These are phyloP conservation scores for Leishmania tarentolae DNA, from an alignment of 208 protist species.

Conservation along the genomic window DNA sequence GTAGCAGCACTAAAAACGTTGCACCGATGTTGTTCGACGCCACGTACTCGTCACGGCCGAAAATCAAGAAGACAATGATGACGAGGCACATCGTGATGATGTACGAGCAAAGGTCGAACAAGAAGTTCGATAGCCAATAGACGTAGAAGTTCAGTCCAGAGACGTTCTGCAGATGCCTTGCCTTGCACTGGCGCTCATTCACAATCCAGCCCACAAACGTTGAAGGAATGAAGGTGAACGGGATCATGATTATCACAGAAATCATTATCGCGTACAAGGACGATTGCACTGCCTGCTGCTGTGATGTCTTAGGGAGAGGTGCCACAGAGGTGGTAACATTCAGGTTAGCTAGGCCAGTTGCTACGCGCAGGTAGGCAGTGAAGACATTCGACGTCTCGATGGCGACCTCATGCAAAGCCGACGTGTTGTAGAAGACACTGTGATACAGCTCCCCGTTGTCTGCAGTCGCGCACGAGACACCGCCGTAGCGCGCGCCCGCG, in stretches of 20 bases:
- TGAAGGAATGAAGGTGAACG: conserved; percentile 61
- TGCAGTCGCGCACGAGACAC: not conserved
- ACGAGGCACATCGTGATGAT: conserved; percentile 35
- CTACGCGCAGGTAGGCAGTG: conserved; percentile 24
- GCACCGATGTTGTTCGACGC: conserved; percentile 20
- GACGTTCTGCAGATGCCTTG: conserved; percentile 70
- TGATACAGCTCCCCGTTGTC: not conserved
- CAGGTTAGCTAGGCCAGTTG: not conserved
- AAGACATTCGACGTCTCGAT: conserved; percentile 45
- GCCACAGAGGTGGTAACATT: not conserved
- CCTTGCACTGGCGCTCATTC: conserved; percentile 61
- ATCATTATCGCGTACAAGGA: conserved; percentile 18
- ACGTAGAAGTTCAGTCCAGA: conserved; percentile 49
- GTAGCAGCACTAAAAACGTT: conserved; percentile 29
- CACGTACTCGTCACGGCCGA: conserved; percentile 47
- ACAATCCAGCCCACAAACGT: conserved; percentile 65
- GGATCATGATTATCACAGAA: conserved; percentile 48
- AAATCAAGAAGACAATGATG: conserved; percentile 34
- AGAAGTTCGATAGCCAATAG: conserved; percentile 67
- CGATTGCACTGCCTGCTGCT: not conserved
- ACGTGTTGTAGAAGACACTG: conserved; percentile 42
- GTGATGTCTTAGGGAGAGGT: not conserved
- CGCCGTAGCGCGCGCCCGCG: conserved; percentile 7
- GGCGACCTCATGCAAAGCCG: conserved; percentile 37
- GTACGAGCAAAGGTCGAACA: conserved; percentile 52